phyloP scores from a whole-genome alignment of 2,329 filamentous ascomycete species.

The Colletotrichum trifolii region DNA sequence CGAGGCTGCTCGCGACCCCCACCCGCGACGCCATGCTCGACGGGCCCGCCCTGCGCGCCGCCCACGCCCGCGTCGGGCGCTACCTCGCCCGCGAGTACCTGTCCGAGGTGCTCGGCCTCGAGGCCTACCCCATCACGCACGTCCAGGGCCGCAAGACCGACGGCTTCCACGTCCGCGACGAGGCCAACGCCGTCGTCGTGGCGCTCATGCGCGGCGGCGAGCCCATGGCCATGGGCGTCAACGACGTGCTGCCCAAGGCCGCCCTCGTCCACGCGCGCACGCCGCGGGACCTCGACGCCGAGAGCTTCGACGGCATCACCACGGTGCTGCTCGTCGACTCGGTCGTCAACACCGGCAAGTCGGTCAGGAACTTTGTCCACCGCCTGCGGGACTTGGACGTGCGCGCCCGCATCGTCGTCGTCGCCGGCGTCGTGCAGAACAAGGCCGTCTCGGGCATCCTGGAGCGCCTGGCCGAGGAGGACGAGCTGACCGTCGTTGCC shows the following conservation, averaged over 20 bases:
- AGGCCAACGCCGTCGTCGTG: constrained; percentile 57
- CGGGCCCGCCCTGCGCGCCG: constrained; percentile 59
- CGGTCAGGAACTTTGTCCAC: constrained; percentile 59
- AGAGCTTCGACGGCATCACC: constrained; percentile 52
- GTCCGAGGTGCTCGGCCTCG: constrained; percentile 58
- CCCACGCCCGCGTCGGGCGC: constrained; percentile 60
- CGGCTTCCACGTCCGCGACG: constrained; percentile 63
- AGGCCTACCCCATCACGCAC: constrained; percentile 60
- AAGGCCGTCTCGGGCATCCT: constrained; percentile 40
- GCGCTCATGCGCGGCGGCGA: constrained; percentile 73
- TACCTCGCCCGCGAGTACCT: constrained; percentile 66
- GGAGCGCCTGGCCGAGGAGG: constrained; percentile 37
- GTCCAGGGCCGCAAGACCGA: constrained; percentile 58
- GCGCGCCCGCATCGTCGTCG: constrained; percentile 60
- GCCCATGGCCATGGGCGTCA: constrained; percentile 69
- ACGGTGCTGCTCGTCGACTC: constrained; percentile 68
- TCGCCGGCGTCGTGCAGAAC: constrained; percentile 66
- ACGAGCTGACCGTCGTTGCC: constrained; percentile 56
- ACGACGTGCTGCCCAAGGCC: constrained; percentile 61
- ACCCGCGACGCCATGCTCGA: constrained; percentile 62
- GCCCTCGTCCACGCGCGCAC: constrained; percentile 60
- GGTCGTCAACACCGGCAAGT: constrained; percentile 68
- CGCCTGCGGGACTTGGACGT: constrained; percentile 54
- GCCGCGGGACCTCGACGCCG: constrained; percentile 52
- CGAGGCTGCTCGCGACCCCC: constrained; percentile 63